These are phyloP conservation scores for Coniferiporia weirii DNA, from an alignment of 1,284 basidiomycete genomes.

Conservation along the genomic window DNA sequence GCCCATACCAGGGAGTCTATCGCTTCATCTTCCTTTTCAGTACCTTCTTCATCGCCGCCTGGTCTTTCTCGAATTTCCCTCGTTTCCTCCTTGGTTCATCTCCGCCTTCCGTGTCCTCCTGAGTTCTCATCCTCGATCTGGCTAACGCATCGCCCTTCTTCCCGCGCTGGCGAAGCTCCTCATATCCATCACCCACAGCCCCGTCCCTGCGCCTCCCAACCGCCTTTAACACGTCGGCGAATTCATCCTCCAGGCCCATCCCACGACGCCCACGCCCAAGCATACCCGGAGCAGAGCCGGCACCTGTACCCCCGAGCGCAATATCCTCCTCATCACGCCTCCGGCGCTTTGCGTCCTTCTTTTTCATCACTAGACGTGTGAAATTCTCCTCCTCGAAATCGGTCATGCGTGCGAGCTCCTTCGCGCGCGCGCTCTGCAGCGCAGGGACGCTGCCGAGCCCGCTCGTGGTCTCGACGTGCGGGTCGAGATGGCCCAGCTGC, in stretches of 20 bases:
- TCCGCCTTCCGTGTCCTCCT: constrained; percentile 36
- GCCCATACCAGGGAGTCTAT: constrained; percentile 3
- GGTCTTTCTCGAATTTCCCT: constrained; percentile 72
- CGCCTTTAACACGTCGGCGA: constrained; percentile 71
- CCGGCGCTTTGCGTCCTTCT: constrained; percentile 80
- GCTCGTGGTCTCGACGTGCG: constrained; percentile 70
- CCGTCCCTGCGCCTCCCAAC: constrained; percentile 42
- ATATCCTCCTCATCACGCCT: constrained; percentile 86
- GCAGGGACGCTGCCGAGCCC: constrained; percentile 67
- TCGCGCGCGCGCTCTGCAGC: constrained; percentile 61
- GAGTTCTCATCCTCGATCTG: constrained; percentile 37
- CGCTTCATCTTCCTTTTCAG: constrained; percentile 23
- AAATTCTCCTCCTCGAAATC: constrained; percentile 98
- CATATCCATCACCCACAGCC: constrained; percentile 61
- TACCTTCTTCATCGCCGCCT: constrained; percentile 48
- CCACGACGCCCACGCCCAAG: constrained; percentile 54
- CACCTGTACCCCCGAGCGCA: constrained; percentile 71
- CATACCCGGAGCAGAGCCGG: constrained; percentile 33
- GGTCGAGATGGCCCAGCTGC: constrained; percentile 61
- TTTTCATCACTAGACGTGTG: constrained; percentile 87
- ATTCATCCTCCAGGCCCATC: constrained; percentile 80
- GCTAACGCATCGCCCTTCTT: constrained; percentile 61
- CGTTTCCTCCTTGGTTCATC: constrained; percentile 54
- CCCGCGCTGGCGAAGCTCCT: constrained; percentile 63
- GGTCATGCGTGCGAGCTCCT: constrained; percentile 76